Percentiles rank a stretch among this genome's conserved stretches.
These are phyloP conservation scores for Zygotorulaspora danielsina DNA, from an alignment of 805 yeast genomes.

Conservation along the genomic window DNA sequence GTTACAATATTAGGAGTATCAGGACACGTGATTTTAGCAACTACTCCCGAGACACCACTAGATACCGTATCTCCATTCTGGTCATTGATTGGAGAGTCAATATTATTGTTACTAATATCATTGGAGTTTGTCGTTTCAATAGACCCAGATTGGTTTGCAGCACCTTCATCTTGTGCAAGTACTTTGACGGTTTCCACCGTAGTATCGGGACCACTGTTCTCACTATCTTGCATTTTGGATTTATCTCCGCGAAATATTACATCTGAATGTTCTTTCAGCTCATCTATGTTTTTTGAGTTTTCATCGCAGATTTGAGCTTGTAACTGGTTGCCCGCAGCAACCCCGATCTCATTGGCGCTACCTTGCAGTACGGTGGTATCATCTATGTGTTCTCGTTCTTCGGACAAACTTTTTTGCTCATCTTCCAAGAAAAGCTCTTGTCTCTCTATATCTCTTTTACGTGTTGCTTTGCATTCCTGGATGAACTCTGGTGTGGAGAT, in stretches of 20 bases:
- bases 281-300: not conserved
- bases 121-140: not conserved
- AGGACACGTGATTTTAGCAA: no score
- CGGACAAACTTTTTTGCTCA: constrained; percentile 29
- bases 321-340: constrained; percentile 28
- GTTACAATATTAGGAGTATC: not conserved
- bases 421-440: constrained; percentile 39
- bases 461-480: constrained; percentile 69
- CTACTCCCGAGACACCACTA: not conserved
- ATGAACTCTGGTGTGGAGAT: constrained; percentile 67
- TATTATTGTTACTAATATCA: not conserved
- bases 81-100: not conserved
- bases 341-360: constrained; percentile 22
- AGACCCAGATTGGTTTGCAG: not conserved
- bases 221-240: not conserved
- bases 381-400: constrained; percentile 4
- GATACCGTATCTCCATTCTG: not conserved
- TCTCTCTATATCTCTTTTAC: constrained; percentile 58
- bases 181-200: no score
- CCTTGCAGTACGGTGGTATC: constrained; percentile 5
- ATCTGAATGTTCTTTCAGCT: not conserved
- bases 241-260: not conserved
- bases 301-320: constrained; percentile 15
- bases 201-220: not conserved
- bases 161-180: no score